These are phyloP conservation scores for Aspergillus quadrilineatus DNA, from an alignment of 2,329 filamentous ascomycete species.

Conservation along the genomic window DNA sequence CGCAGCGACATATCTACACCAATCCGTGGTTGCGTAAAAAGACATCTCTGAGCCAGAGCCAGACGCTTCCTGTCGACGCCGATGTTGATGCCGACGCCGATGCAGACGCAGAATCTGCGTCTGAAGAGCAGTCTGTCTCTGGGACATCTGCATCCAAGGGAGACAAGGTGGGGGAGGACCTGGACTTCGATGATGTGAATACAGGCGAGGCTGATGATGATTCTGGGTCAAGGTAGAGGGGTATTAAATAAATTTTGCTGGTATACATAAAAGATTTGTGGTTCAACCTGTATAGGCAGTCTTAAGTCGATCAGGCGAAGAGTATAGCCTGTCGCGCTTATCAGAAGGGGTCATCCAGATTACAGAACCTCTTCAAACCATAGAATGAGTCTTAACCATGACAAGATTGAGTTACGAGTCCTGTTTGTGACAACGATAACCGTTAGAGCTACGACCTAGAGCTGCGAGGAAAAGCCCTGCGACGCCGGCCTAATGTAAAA, in stretches of 20 bases:
- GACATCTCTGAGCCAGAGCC: background rate
- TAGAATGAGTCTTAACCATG: no score
- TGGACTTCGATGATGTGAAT: background rate
- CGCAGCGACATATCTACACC: background rate
- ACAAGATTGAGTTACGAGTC: no score
- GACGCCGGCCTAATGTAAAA: no score
- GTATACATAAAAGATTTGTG: background rate
- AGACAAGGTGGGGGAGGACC: background rate
- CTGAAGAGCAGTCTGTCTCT: background rate
- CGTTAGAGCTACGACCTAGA: no score
- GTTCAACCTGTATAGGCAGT: background rate
- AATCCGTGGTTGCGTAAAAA: background rate
- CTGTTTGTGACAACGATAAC: no score
- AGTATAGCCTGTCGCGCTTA: no score
- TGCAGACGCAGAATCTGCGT: background rate
- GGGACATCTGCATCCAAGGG: background rate
- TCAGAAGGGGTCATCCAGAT: no score
- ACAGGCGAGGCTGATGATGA: background rate
- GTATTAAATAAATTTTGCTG: background rate
- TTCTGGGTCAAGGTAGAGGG: background rate
- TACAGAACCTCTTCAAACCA: no score
- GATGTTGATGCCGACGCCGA: background rate
- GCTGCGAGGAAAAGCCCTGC: no score
- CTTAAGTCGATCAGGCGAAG: no score
- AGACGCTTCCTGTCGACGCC: background rate